Percentiles rank a stretch among this genome's conserved stretches.
These are phyloP conservation scores for Galeopsis tetrahit DNA, from an alignment of 257 asterid species.

Conservation along the genomic window DNA sequence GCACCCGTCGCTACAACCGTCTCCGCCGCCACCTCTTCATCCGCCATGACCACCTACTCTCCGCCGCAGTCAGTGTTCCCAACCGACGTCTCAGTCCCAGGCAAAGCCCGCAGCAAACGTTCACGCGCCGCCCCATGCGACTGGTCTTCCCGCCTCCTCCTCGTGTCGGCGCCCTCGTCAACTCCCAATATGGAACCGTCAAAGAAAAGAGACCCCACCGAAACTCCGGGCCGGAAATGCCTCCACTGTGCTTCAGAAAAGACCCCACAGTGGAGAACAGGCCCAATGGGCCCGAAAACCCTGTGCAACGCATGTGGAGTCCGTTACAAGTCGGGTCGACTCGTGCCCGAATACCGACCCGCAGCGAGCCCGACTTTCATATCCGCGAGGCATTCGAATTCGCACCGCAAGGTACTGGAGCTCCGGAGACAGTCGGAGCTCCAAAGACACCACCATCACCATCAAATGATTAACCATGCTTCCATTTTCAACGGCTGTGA, in stretches of 20 bases:
- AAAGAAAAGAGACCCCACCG: conserved; percentile 48
- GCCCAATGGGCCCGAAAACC: conserved; percentile 96
- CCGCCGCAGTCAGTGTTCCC: conserved; percentile 59
- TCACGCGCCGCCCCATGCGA: conserved; percentile 91
- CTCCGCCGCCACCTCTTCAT: conserved; percentile 52
- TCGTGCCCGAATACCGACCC: conserved; percentile 97
- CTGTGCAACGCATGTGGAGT: conserved; percentile 98
- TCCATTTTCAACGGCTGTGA: conserved; percentile 83
- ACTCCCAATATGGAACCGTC: conserved; percentile 39
- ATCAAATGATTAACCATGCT: conserved; percentile 57
- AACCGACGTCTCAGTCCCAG: conserved; percentile 79
- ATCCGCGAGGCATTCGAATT: conserved; percentile 82
- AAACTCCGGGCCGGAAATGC: conserved; percentile 71
- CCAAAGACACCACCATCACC: conserved; percentile 54
- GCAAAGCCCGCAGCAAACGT: conserved; percentile 98
- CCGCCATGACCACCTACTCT: conserved; percentile 49
- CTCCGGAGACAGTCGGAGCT: conserved; percentile 89
- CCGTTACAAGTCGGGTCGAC: conserved; percentile 91
- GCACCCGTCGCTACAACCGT: conserved; percentile 35
- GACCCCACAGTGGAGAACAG: conserved; percentile 98
- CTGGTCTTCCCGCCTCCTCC: conserved; percentile 92
- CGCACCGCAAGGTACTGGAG: conserved; percentile 96
- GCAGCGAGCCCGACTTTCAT: conserved; percentile 93
- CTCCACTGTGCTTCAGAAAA: conserved; percentile 94
- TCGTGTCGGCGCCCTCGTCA: conserved; percentile 47